These are phyloP conservation scores for Achlya hypogyna DNA, from an alignment of 352 stramenopile species.

Conservation along the genomic window DNA sequence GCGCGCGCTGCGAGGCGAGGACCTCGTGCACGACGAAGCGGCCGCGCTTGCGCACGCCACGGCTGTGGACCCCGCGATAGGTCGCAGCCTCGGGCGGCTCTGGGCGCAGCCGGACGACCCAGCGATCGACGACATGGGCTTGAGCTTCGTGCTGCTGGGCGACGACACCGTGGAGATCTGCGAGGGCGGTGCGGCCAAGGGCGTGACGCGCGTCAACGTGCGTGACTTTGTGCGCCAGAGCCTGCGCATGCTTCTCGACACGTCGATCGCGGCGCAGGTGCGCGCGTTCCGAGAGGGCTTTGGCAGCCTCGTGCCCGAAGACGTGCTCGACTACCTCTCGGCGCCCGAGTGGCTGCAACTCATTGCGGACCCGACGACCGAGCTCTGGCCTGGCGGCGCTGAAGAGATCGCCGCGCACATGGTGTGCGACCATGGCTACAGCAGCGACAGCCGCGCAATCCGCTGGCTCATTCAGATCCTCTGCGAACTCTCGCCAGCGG, in stretches of 20 bases:
- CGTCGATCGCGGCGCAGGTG: constrained; percentile 50
- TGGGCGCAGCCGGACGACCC: constrained; percentile 25
- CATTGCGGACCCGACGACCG: background rate
- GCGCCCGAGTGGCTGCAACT: background rate
- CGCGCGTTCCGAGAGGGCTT: constrained; percentile 62
- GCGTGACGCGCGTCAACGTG: constrained; percentile 45
- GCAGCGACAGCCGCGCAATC: constrained; percentile 49
- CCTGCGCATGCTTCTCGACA: constrained; percentile 46
- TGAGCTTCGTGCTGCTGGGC: constrained; percentile 74
- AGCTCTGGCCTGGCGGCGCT: constrained; percentile 54
- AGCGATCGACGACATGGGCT: constrained; percentile 51
- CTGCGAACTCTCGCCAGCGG: constrained; percentile 46
- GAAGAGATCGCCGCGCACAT: constrained; percentile 62
- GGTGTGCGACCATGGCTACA: constrained; percentile 83
- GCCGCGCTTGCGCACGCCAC: constrained; percentile 50
- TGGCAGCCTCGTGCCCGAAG: constrained; percentile 15
- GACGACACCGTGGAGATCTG: constrained; percentile 45
- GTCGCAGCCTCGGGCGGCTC: constrained; percentile 56
- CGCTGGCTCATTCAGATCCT: constrained; percentile 66
- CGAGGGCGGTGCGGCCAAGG: constrained; percentile 27
- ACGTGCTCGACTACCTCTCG: background rate
- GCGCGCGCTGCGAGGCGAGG: constrained; percentile 43
- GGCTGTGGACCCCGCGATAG: constrained; percentile 59
- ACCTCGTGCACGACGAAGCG: constrained; percentile 34
- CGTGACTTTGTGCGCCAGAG: constrained; percentile 48